A percentile compares a stretch with the other conserved stretches of the same genome.
phyloP scores from a whole-genome alignment of 495 filamentous ascomycete species.

The Penicillium longicatenatum region DNA sequence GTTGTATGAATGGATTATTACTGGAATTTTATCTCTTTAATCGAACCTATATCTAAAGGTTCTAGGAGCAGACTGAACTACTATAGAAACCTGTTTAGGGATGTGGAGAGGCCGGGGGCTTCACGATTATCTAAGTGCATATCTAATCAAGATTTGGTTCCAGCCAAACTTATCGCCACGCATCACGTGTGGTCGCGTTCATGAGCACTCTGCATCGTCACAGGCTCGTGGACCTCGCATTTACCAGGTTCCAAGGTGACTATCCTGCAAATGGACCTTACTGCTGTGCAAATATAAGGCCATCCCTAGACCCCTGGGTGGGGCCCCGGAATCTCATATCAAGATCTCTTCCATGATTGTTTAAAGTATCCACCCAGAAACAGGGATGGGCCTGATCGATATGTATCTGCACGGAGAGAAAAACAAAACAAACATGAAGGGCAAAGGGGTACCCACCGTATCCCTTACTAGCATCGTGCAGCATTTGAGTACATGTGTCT shows the following conservation, averaged over 20 bases:
- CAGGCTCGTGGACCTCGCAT: not conserved
- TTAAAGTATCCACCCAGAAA: not conserved
- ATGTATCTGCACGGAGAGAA: not conserved
- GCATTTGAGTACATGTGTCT: not conserved
- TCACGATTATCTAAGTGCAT: not conserved
- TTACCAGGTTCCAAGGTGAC: not conserved
- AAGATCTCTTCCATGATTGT: not conserved
- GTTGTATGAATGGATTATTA: not conserved
- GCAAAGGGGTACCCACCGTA: conserved; percentile 1
- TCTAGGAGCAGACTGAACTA: too few relatives aligned
- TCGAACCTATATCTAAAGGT: too few relatives aligned
- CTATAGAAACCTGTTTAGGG: conserved; percentile 23
- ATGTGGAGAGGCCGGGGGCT: conserved; percentile 14
- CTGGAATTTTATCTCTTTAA: too few relatives aligned
- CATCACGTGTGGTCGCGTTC: conserved; percentile 4
- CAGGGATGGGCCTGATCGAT: conserved; percentile 5
- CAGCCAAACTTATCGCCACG: conserved; percentile 7
- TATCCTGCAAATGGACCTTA: not conserved
- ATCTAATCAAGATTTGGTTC: not conserved
- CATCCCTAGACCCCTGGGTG: not conserved
- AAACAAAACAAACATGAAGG: not conserved
- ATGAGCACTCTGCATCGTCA: not conserved
- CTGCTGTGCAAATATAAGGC: not conserved
- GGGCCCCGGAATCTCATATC: conserved; percentile 2
- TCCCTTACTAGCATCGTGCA: not conserved